Evolutionary conservation across 2,329 filamentous ascomycete species (phyloP).

Genomic region (Talaromyces sp.): DNA sequence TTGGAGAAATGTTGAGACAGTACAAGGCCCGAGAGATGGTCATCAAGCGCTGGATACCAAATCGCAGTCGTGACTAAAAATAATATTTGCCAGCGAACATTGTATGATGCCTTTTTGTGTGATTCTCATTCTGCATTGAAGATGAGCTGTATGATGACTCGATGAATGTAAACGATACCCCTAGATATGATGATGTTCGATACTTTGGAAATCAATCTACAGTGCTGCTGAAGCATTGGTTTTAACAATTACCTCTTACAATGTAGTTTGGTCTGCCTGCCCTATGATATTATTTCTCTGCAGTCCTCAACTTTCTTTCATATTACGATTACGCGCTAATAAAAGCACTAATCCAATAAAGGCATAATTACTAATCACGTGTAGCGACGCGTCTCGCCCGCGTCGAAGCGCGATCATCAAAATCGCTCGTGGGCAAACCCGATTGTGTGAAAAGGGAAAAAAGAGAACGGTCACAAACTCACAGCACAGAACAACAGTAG

Average conservation of each 20-base stretch:
- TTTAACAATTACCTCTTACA: background rate
- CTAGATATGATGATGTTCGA: background rate
- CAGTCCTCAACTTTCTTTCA: no score
- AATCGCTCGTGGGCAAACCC: background rate
- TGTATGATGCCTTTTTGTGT: background rate
- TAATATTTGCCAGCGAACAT: background rate
- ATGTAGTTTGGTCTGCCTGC: background rate
- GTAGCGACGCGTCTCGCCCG: constrained; percentile 8
- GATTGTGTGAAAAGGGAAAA: background rate
- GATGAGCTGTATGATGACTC: constrained; percentile 6
- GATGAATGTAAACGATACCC: constrained; percentile 11
- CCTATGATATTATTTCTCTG: no score
- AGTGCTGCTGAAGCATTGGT: background rate
- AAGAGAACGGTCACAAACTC: background rate
- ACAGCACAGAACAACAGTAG: background rate
- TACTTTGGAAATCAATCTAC: background rate
- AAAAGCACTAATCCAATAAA: background rate
- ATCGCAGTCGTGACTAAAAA: constrained; percentile 61
- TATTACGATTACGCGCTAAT: background rate
- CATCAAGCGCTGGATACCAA: constrained; percentile 77
- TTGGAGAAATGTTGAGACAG: constrained; percentile 58
- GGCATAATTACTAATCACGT: constrained; percentile 3
- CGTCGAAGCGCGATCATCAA: constrained; percentile 2
- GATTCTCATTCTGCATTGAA: background rate
- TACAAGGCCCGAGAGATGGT: constrained; percentile 78